Conservation (phyloP, 768 basidiomycete species). For the Psilocybe azurescens region DNA sequence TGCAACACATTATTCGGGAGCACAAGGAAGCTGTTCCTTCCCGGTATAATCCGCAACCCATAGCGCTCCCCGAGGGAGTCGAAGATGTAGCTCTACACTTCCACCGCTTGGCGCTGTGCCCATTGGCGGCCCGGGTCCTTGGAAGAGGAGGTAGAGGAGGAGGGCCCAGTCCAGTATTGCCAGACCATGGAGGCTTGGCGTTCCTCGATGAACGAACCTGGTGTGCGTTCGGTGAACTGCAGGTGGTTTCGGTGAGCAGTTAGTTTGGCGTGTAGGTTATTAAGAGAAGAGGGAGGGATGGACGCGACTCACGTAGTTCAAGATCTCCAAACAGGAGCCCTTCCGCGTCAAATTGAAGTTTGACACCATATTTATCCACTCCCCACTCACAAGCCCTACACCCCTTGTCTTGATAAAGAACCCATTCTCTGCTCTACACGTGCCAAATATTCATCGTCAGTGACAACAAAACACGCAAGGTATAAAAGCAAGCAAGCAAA, state of each 20-base stretch:
- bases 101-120: slow-evolving; percentile 87
- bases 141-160: slow-evolving; percentile 1
- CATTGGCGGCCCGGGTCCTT: slow-evolving; percentile 65
- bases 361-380: slow-evolving; percentile 84
- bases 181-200: slow-evolving; percentile 84
- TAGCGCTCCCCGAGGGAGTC: slow-evolving; percentile 87
- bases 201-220: slow-evolving; percentile 84
- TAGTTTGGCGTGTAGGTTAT: too few species aligned
- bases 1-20: slow-evolving; percentile 84
- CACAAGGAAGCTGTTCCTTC: slow-evolving; percentile 79
- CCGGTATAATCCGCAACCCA: slow-evolving; percentile 83
- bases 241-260: not conserved
- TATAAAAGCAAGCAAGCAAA: not conserved
- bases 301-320: slow-evolving; percentile 75
- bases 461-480: not conserved
- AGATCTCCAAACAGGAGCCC: slow-evolving; percentile 76
- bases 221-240: slow-evolving; percentile 89
- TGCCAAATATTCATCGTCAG: not conserved
- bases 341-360: slow-evolving; percentile 86
- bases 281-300: not conserved
- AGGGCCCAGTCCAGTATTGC: slow-evolving; percentile 76
- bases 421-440: slow-evolving; percentile 79
- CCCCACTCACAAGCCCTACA: slow-evolving; percentile 21
- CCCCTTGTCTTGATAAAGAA: slow-evolving; percentile 75
- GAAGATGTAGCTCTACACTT: slow-evolving; percentile 92